phyloP scores from a whole-genome alignment of 1,284 basidiomycete species.

The Gomphus bonarii region DNA sequence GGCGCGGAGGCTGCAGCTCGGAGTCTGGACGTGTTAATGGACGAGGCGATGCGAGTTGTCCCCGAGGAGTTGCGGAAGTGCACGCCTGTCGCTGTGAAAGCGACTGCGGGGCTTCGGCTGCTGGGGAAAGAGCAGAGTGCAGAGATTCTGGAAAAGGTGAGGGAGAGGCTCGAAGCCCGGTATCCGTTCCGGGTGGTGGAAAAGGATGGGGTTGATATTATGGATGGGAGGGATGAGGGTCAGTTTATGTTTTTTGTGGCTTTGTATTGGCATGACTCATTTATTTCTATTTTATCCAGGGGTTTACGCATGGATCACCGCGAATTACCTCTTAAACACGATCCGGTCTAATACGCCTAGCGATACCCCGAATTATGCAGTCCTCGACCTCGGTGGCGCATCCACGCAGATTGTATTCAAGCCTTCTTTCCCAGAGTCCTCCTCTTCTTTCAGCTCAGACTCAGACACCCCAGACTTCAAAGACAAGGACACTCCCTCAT shows the following conservation, averaged over 20 bases:
- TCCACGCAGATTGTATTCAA: slow-evolving; percentile 98
- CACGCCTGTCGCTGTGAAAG: slow-evolving; percentile 88
- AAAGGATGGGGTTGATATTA: slow-evolving; percentile 66
- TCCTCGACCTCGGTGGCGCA: slow-evolving; percentile 93
- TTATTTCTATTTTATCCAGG: slow-evolving; percentile 19
- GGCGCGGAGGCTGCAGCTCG: slow-evolving; percentile 62
- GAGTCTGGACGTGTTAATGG: slow-evolving; percentile 73
- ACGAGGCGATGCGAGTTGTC: slow-evolving; percentile 72
- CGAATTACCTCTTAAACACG: slow-evolving; percentile 82
- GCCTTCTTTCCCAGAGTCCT: slow-evolving; percentile 51
- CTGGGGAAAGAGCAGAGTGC: slow-evolving; percentile 58
- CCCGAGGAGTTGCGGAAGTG: slow-evolving; percentile 61
- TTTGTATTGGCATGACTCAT: too few species aligned
- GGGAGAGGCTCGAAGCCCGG: slow-evolving; percentile 44
- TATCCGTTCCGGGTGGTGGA: slow-evolving; percentile 72
- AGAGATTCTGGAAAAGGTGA: slow-evolving; percentile 75
- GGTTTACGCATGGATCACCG: slow-evolving; percentile 97
- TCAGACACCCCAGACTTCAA: too few species aligned
- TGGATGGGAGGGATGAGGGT: slow-evolving; percentile 98
- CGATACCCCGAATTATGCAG: slow-evolving; percentile 66
- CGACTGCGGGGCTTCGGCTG: slow-evolving; percentile 86
- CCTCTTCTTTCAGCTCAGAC: too few species aligned
- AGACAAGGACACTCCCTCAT: too few species aligned
- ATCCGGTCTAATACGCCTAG: slow-evolving; percentile 48
- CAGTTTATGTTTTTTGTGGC: too few species aligned